Evolutionary conservation across 2,329 filamentous ascomycete species (phyloP), one percentile per base, ranked within the genome.

Genomic region (Stemphylium beticola): DNA sequence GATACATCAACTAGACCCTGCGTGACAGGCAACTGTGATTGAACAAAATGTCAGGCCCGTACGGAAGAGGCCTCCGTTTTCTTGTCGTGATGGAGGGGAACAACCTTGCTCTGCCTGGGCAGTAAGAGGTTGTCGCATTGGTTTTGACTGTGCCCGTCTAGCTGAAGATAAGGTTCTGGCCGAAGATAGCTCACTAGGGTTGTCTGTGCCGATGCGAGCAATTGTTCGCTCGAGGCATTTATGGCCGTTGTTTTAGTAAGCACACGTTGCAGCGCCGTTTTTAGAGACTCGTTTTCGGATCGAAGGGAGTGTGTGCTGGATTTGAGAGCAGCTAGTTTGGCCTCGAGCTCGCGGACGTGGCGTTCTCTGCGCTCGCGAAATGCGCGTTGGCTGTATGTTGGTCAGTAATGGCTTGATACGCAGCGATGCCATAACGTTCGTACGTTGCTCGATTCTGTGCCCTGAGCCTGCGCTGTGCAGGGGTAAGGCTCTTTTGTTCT

Each of bases 351-450:
- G 74, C 92, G 93, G 60, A 98, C 92, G 69, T 96, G 93, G 53
- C 88, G 89, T 75, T 98, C 93, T 76, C 97, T 98, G 65, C 93
- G 89, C 77, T 98, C 93, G 57, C 93, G 91, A 76, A 98, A 98
- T 26, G 95, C 93, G 66, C 93, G 89, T 82, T 98, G 93, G 42
- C 93, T 97, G 61, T 15, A 22, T 11, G 15, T 14, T 7, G 14
- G n/a, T n/a, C n/a, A 31, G n/a, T n/a, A n/a, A n/a, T n/a, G n/a
- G n/a, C n/a, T n/a, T n/a, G n/a, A n/a, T n/a, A n/a, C n/a, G n/a
- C n/a, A n/a, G n/a, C n/a, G n/a, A n/a, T n/a, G n/a, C n/a, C n/a
- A n/a, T n/a, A n/a, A n/a, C n/a, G n/a, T n/a, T n/a, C 86, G 74
- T 84, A 90, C 87, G 87, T 87, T 74, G 87, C 87, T 67, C 87